These are phyloP conservation scores for Wickerhamiella lipophila DNA, from an alignment of 805 yeast genomes.

Conservation along the genomic window DNA sequence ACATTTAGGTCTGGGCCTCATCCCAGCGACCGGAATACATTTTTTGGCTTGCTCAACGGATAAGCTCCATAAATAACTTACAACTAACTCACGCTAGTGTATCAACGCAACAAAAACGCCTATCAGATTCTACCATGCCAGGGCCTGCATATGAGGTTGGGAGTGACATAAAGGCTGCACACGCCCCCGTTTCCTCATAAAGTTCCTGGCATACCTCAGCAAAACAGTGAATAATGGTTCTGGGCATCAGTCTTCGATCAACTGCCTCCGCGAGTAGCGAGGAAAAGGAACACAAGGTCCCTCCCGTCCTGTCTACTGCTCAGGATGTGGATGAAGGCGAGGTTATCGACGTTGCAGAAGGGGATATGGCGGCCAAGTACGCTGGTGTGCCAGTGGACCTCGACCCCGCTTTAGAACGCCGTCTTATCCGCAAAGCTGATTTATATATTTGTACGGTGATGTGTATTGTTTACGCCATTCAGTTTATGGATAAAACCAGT, in stretches of 20 bases:
- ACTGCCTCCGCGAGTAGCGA: neutral
- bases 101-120: neutral
- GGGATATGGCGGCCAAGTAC: slow-evolving; percentile 13
- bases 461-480: slow-evolving; percentile 38
- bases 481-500: slow-evolving; percentile 49
- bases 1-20: too few species aligned
- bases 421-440: slow-evolving; percentile 39
- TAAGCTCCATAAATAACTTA: too few species aligned
- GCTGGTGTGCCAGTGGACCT: slow-evolving; percentile 3
- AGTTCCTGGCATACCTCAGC: too few species aligned
- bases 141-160: neutral
- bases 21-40: too few species aligned
- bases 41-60: too few species aligned
- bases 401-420: neutral
- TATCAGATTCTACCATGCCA: neutral
- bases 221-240: neutral
- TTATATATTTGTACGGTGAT: slow-evolving; percentile 39
- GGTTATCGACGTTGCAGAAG: slow-evolving; percentile 7
- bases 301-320: neutral
- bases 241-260: neutral
- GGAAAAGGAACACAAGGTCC: neutral
- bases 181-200: neutral
- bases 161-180: too few species aligned
- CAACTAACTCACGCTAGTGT: too few species aligned
- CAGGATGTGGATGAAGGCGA: slow-evolving; percentile 5